Percentiles rank a stretch among this genome's conserved stretches.
Conservation (phyloP, 768 basidiomycete genomes). For the Phylloporus rhodoxanthus region DNA sequence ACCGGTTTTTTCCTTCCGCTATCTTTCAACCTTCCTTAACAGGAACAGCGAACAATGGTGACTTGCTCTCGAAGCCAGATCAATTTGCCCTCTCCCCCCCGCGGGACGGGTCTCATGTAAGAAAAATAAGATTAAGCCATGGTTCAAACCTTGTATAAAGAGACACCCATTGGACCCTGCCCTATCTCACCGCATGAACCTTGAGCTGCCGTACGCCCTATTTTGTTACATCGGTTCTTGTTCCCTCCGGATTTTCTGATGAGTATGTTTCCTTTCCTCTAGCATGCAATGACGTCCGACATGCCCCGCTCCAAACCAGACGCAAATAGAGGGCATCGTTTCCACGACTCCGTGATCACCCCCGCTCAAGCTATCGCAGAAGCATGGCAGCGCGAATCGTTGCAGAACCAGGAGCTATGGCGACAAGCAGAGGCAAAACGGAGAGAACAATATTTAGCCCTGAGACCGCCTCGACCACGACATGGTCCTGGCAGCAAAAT, state of each 20-base stretch:
- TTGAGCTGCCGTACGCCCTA: conserved; percentile 35
- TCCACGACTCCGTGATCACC: conserved; percentile 32
- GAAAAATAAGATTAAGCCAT: conserved; percentile 26
- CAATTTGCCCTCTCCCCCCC: conserved; percentile 14
- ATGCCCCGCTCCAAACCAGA: conserved; percentile 32
- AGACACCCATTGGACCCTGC: conserved; percentile 27
- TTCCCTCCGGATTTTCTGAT: conserved; percentile 22
- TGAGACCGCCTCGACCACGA: conserved; percentile 32
- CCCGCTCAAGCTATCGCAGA: conserved; percentile 62
- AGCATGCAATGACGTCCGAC: conserved; percentile 35
- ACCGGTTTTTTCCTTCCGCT: conserved; percentile 25
- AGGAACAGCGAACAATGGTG: conserved; percentile 31
- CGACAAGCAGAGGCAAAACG: conserved; percentile 46
- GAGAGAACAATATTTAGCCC: conserved; percentile 39
- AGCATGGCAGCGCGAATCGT: conserved; percentile 61
- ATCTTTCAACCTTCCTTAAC: conserved; percentile 30
- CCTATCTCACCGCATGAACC: conserved; percentile 29
- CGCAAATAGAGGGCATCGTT: conserved; percentile 25
- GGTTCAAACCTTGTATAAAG: conserved; percentile 34
- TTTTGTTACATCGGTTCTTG: conserved; percentile 28
- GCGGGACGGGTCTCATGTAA: conserved; percentile 22
- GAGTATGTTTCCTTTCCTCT: conserved; percentile 26
- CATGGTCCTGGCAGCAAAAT: conserved; percentile 46
- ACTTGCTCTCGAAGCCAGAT: conserved; percentile 17
- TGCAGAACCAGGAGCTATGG: conserved; percentile 57